phyloP scores from a whole-genome alignment of 768 basidiomycete species.

The Tylopilus vinaceipallidus region DNA sequence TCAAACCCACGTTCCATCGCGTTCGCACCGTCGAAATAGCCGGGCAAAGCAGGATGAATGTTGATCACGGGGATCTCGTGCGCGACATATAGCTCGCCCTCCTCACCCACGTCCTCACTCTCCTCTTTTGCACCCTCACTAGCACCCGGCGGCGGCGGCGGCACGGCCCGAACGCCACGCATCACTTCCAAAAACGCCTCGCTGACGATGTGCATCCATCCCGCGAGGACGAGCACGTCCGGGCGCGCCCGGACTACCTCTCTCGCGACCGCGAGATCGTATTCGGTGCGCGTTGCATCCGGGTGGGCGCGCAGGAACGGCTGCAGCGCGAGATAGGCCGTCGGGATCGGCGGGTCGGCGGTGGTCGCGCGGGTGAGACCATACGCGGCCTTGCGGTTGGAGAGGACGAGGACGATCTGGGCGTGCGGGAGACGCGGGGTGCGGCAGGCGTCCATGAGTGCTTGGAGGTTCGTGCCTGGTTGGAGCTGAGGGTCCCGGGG shows the following conservation, averaged over 20 bases:
- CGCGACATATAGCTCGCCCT: slow-evolving; percentile 22
- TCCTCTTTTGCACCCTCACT: neutral
- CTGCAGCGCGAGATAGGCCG: slow-evolving; percentile 79
- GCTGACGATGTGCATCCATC: slow-evolving; percentile 97
- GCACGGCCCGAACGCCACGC: slow-evolving; percentile 36
- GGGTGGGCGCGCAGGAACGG: slow-evolving; percentile 76
- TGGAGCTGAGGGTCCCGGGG: no score
- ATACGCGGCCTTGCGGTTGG: slow-evolving; percentile 88
- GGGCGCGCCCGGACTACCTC: slow-evolving; percentile 63
- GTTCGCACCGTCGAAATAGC: slow-evolving; percentile 93
- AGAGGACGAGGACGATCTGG: slow-evolving; percentile 77
- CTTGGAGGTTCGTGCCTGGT: slow-evolving; percentile 92
- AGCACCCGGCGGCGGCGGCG: neutral
- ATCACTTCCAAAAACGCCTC: slow-evolving; percentile 75
- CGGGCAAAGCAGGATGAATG: slow-evolving; percentile 93
- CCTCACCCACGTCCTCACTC: slow-evolving; percentile 28
- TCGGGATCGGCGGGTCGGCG: slow-evolving; percentile 75
- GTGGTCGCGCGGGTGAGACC: slow-evolving; percentile 79
- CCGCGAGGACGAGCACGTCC: slow-evolving; percentile 91
- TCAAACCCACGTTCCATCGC: slow-evolving; percentile 89
- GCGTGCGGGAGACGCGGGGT: slow-evolving; percentile 72
- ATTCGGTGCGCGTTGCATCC: slow-evolving; percentile 74
- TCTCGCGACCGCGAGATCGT: slow-evolving; percentile 78
- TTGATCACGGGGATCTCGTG: slow-evolving; percentile 82
- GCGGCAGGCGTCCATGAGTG: slow-evolving; percentile 84